Base-by-base conservation (phyloP, 2,329 filamentous ascomycete species). In the Trichoderma lentiforme region DNA sequence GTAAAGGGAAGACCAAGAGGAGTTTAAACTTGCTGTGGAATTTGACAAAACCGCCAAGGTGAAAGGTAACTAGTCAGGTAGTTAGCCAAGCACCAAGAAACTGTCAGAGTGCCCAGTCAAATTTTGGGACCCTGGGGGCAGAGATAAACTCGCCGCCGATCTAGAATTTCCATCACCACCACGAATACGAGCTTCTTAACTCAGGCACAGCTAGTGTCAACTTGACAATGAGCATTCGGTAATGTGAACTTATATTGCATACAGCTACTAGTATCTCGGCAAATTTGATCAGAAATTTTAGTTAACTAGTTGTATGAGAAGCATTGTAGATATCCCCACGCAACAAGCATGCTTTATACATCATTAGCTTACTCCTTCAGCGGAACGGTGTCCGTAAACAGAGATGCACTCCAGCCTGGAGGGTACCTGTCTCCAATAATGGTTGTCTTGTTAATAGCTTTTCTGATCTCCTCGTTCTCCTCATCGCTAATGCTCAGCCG, bases 401-500 rank as follows among this genome's bases (percentile, higher is more conserved):
- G 57, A 9, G 18, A n/a, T 15, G 11, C 28, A 14, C 21, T 24
- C 57, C 67, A 70, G n/a, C 67, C 67, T 28, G 57, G 67, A 9
- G 67, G 57, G 14, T 70, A 70, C 21, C 67, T 51, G 30, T 30
- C 57, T 4, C 67, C 67, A 53, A 62, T n/a, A 53, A 70, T 39
- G 8, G 30, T n/a, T 3, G 39, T 30, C 57, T 70, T 70, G 6
- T 61, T 24, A 18, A 70, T 51, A 34, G 67, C 67, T 34, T 26
- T 53, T 28, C 67, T 61, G 11, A 70, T 70, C 57, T 70, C 57
- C 7, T 11, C 39, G 36, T 36, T 61, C 28, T 70, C 67, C 14
- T 30, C 28, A 14, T 36, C 57, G 9, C n/a, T 70, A 28, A 70
- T 51, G 6, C 4, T 21, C 15, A 70, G 18, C 2, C 12, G 14